Base-by-base conservation (phyloP, 192 early-diverging fungal species). In the Coemansia sp. region DNA sequence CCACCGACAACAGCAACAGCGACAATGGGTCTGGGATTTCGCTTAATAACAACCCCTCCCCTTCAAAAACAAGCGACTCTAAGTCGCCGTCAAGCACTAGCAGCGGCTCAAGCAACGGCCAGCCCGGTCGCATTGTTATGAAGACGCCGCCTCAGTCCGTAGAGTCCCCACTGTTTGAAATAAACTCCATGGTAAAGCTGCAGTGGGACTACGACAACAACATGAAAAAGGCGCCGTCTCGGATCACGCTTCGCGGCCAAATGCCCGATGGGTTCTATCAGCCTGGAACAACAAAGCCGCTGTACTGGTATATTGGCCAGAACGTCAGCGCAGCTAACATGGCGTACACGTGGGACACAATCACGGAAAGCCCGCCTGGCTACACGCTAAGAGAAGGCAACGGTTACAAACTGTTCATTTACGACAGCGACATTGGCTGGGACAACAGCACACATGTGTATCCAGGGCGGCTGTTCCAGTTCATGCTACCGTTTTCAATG, bases 401-500 rank as follows among this genome's bases (percentile, higher is more conserved):
- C 23, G 79, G 79, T 6, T 82, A 82, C 66, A 76, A 74, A 71
- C 43, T 82, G 65, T 82, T 42, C 61, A 82, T 82, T 40, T 74
- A 71, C 50, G 79, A 82, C 60, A 65, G 74, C 59, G 67, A 73
- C 54, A 74, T 82, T 66, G 79, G 79, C 19, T 77, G 74, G 74
- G 75, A 82, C 10, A 82, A 82, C 71, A 77, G 74, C 70, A 82
- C 74, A 2, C 70, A 65, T 13, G 79, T 76, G 6, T 71, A 63
- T 61, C 59, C 79, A 9, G 75, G 79, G n/a, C 68, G 69, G 55
- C 62, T 82, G 50, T 82, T 81, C 66, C 78, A 81, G 78, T 81
- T 81, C 57, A 81, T 75, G 79, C 64, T 82, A 15, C 73, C 73
- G 32, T 82, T 82, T 56, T 73, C 79, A 45, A 82, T 82, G 79